A percentile compares a stretch with the other conserved stretches of the same genome.
Evolutionary conservation across 257 asterid genomes (phyloP).

Genomic region (Ballota nigra): DNA sequence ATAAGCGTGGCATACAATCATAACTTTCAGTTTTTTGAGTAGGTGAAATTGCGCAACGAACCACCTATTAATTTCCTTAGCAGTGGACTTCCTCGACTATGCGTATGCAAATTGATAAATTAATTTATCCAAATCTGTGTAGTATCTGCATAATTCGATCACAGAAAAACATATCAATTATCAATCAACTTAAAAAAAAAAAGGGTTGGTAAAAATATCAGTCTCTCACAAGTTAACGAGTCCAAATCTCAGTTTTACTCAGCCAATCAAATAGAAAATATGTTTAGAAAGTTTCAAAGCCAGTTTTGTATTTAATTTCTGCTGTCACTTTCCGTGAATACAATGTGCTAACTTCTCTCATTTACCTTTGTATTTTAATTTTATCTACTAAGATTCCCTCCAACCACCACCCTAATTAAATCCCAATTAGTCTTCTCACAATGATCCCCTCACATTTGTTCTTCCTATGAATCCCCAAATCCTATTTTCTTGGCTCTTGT

Average conservation of each 20-base stretch:
- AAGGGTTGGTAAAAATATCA: background rate
- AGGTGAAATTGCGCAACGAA: background rate
- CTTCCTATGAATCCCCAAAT: constrained; percentile 36
- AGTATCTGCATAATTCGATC: background rate
- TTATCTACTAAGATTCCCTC: constrained; percentile 23
- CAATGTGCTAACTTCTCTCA: constrained; percentile 20
- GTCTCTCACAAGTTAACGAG: background rate
- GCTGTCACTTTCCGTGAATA: constrained; percentile 23
- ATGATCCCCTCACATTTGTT: background rate
- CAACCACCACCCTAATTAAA: constrained; percentile 21
- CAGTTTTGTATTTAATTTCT: background rate
- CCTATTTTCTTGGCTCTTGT: constrained; percentile 22
- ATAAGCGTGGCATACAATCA: background rate
- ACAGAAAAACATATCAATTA: background rate
- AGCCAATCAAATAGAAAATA: background rate
- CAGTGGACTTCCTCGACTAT: background rate
- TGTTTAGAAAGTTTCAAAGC: constrained; percentile 15
- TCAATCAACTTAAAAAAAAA: too few relatives aligned
- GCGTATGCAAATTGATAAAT: background rate
- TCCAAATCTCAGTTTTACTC: constrained; percentile 3
- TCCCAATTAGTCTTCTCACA: background rate
- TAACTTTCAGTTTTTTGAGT: background rate
- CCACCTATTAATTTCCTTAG: background rate
- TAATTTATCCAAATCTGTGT: too few relatives aligned
- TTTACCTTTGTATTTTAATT: background rate